These are phyloP conservation scores for Linum tenue DNA, from an alignment of 345 rosid species.

Conservation along the genomic window DNA sequence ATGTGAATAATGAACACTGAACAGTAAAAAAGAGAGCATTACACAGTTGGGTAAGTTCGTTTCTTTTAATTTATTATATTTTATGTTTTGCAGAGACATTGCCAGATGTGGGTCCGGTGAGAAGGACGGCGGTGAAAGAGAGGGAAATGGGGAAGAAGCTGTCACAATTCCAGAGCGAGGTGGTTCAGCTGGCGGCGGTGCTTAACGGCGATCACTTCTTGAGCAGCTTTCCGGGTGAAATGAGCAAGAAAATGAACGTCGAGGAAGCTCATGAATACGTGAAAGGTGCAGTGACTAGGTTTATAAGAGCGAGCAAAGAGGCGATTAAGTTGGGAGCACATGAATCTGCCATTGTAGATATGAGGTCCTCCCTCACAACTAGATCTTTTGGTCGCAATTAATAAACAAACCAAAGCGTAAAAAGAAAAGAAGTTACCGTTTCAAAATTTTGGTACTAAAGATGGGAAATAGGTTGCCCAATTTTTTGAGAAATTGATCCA, in stretches of 20 bases:
- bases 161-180: conserved; percentile 76
- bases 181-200: conserved; percentile 90
- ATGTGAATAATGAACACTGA: too few species aligned
- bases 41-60: neutral
- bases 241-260: conserved; percentile 75
- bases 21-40: too few species aligned
- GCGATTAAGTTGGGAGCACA: conserved; percentile 78
- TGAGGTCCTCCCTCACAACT: conserved; percentile 85
- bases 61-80: neutral
- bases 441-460: too few species aligned
- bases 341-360: conserved; percentile 86
- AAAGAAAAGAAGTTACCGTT: too few species aligned
- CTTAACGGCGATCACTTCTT: conserved; percentile 85
- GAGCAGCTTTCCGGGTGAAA: conserved; percentile 70
- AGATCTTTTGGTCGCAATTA: conserved; percentile 38
- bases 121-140: conserved; percentile 67
- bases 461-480: too few species aligned
- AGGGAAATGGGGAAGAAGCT: conserved; percentile 36
- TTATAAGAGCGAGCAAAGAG: conserved; percentile 85
- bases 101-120: conserved; percentile 60
- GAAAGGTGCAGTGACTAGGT: conserved; percentile 58
- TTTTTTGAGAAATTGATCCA: too few species aligned
- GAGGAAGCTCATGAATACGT: conserved; percentile 74
- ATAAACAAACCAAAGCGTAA: neutral
- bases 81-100: conserved; percentile 42